These are phyloP conservation scores for Trichophyton verrucosum DNA, from an alignment of 2,329 filamentous ascomycete species.

Conservation along the genomic window DNA sequence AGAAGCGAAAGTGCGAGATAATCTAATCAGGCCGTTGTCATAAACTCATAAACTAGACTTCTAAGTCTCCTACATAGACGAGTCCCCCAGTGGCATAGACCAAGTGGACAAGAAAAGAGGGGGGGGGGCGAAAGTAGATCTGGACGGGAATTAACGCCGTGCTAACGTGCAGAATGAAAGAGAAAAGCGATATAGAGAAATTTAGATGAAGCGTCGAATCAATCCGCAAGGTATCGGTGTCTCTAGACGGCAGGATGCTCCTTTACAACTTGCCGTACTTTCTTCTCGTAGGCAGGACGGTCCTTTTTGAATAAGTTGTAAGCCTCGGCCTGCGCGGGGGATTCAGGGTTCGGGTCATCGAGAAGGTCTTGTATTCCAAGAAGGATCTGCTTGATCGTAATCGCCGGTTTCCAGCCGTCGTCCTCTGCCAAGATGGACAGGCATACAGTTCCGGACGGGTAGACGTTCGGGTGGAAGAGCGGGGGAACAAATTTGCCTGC, in stretches of 20 bases:
- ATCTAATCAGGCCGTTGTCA: background rate
- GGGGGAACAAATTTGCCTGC: conserved; percentile 91
- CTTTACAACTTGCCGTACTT: conserved; percentile 72
- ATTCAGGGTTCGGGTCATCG: conserved; percentile 93
- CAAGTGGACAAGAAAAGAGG: background rate
- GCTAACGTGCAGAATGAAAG: conserved; percentile 1
- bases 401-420: conserved; percentile 95
- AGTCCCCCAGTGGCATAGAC: background rate
- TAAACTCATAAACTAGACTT: background rate
- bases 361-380: conserved; percentile 91
- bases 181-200: conserved; percentile 7
- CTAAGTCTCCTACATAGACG: background rate
- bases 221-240: background rate
- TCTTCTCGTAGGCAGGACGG: conserved; percentile 70
- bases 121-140: background rate
- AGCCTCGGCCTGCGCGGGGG: conserved; percentile 89
- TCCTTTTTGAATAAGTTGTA: conserved; percentile 97
- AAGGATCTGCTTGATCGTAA: conserved; percentile 95
- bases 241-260: conserved; percentile 63
- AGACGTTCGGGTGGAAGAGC: conserved; percentile 96
- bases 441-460: conserved; percentile 94
- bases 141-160: background rate
- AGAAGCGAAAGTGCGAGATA: background rate
- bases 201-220: conserved; percentile 5
- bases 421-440: conserved; percentile 96